Base-by-base conservation (phyloP, 495 filamentous ascomycete genomes). In the Sordaria brevicollis region DNA sequence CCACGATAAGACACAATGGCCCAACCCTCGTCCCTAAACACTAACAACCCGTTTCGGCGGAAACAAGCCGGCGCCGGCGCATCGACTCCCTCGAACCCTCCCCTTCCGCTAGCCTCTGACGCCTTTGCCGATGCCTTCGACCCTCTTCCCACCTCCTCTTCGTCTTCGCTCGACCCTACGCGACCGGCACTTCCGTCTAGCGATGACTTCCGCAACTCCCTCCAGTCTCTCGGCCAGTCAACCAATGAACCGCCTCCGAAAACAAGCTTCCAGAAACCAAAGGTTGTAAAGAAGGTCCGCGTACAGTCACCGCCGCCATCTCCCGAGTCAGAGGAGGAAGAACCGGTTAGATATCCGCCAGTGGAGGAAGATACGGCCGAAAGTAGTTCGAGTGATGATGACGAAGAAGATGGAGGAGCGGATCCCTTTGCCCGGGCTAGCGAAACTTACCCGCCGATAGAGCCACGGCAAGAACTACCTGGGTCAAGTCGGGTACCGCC, bases 221-320 rank as follows among this genome's bases (percentile, higher is more conserved):
- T 80, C 7, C 70, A 75, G 35, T 49, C 72, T 9, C 69, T 78
- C 1, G 62, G 75, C 17, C 76, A 72, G 57, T 74, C 82, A n/a
- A n/a, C n/a, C 15, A 69, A 68, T n/a, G 73, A 71, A 35, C 74
- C 79, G 36, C 72, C 81, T 15, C 75, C 79, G 19, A 70, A 78
- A 39, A 77, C 78, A 25, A 82, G 78, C 72, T 81, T 83, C 49
- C 83, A 81, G 68, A 83, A 80, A 66, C 72, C 76, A 43, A 85
- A 86, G 72, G 75, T 83, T 4, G 77, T 83, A 3, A 87, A 87
- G 75, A 86, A 80, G 71, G 86, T 87, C 33, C 82, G 85, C 67
- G 84, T 87, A 2, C 84, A 86, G 73, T 86, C 85, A 35, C 85
- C 86, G 35, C 86, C 85, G 67, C 84, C 86, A 11, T 83, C 82